Percentiles rank a stretch among this genome's conserved stretches.
phyloP scores from a whole-genome alignment of 2,329 filamentous ascomycete species.

The Capronia coronata region DNA sequence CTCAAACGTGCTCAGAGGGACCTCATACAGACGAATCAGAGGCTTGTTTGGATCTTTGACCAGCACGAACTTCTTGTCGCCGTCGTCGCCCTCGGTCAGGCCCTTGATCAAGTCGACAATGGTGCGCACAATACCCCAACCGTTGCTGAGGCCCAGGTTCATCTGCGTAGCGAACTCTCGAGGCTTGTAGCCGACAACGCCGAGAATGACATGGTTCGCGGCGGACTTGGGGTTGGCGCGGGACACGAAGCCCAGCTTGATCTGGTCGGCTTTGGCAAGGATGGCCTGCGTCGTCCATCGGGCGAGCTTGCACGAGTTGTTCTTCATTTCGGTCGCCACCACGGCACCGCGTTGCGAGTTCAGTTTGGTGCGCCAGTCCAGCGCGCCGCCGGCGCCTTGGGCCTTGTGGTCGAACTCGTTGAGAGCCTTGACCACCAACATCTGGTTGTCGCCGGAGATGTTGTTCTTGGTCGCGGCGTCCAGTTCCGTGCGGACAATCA shows the following conservation, averaged over 20 bases:
- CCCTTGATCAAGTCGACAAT: slow-evolving; percentile 73
- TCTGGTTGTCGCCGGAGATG: slow-evolving; percentile 84
- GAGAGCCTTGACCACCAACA: slow-evolving; percentile 85
- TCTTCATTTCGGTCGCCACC: slow-evolving; percentile 99
- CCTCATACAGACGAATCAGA: slow-evolving; percentile 85
- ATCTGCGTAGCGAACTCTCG: slow-evolving; percentile 95
- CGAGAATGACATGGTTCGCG: slow-evolving; percentile 89
- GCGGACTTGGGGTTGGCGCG: slow-evolving; percentile 86
- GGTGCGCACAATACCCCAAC: slow-evolving; percentile 97
- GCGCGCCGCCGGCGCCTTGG: slow-evolving; percentile 83
- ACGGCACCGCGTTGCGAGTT: slow-evolving; percentile 92
- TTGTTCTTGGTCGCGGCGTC: slow-evolving; percentile 95
- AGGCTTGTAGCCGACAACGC: slow-evolving; percentile 95
- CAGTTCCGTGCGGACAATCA: slow-evolving; percentile 89
- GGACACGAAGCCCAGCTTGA: slow-evolving; percentile 98
- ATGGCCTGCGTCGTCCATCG: slow-evolving; percentile 97
- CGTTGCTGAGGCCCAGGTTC: slow-evolving; percentile 94
- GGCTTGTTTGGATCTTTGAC: slow-evolving; percentile 94
- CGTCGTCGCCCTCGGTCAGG: slow-evolving; percentile 37
- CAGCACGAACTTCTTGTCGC: slow-evolving; percentile 47
- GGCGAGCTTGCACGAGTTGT: slow-evolving; percentile 98
- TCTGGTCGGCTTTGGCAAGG: slow-evolving; percentile 90
- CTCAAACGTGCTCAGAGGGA: slow-evolving; percentile 81
- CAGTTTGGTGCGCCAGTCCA: slow-evolving; percentile 96
- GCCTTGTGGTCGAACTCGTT: slow-evolving; percentile 99